These are phyloP conservation scores for Aspergillus sp. DNA, from an alignment of 2,329 filamentous ascomycete species.

Conservation along the genomic window DNA sequence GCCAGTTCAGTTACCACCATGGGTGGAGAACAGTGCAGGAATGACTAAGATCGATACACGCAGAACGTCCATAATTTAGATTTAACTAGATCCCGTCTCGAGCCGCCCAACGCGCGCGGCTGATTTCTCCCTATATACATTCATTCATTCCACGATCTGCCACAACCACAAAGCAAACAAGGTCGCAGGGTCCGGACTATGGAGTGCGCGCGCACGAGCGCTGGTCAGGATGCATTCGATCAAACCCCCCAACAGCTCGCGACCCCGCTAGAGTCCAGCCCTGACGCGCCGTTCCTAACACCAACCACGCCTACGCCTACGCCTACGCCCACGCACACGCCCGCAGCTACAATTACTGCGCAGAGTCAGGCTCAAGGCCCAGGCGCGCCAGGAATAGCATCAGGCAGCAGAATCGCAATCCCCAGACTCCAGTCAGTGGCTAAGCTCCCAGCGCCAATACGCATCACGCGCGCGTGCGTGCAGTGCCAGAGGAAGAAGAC, in stretches of 20 bases:
- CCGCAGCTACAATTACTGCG: neutral
- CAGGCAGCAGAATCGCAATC: constrained; percentile 3
- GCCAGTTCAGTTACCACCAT: no score
- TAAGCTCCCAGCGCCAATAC: neutral
- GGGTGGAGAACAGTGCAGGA: no score
- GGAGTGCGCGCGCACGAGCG: neutral
- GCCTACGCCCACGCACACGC: neutral
- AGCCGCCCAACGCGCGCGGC: no score
- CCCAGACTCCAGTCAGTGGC: neutral
- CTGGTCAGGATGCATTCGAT: neutral
- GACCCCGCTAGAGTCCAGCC: neutral
- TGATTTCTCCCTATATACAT: no score
- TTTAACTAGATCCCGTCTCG: no score
- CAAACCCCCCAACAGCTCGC: neutral
- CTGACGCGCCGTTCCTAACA: neutral
- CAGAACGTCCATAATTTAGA: no score
- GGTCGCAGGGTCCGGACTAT: neutral
- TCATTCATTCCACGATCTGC: no score
- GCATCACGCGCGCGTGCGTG: constrained; percentile 18
- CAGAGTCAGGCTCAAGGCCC: neutral
- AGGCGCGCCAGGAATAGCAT: neutral
- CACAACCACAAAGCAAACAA: no score
- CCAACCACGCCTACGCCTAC: no score
- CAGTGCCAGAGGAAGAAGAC: constrained; percentile 19
- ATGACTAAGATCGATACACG: no score